Percentiles rank a stretch among this genome's conserved stretches.
These are phyloP conservation scores for Talaromyces sp. DNA, from an alignment of 2,329 filamentous ascomycete species.

Conservation along the genomic window DNA sequence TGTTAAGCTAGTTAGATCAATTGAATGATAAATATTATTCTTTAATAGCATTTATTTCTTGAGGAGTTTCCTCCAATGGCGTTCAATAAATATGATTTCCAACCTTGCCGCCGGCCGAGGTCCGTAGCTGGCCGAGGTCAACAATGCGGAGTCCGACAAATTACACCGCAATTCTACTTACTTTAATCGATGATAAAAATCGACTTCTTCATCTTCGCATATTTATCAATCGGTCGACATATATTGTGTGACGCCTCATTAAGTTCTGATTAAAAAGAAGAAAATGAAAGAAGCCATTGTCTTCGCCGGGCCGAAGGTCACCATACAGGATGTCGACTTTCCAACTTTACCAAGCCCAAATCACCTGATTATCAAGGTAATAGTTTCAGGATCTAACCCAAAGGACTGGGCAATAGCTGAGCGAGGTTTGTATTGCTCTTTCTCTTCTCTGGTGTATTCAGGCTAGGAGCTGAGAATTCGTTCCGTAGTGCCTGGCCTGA, in stretches of 20 bases:
- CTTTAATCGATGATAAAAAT: background rate
- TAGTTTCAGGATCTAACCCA: background rate
- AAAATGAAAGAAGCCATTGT: background rate
- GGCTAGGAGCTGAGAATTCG: background rate
- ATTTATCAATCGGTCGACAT: background rate
- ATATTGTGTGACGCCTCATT: background rate
- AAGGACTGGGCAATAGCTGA: background rate
- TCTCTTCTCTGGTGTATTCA: background rate
- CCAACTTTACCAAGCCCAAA: background rate
- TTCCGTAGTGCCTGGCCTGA: background rate
- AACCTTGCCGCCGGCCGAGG: background rate
- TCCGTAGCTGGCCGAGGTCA: background rate
- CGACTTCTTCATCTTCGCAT: background rate
- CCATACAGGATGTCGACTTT: background rate
- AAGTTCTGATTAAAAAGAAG: background rate
- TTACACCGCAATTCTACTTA: background rate
- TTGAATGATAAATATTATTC: too few species aligned
- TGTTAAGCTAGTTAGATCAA: too few species aligned
- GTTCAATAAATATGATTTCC: background rate
- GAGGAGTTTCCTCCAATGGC: background rate
- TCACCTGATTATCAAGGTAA: background rate
- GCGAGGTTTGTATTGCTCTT: background rate
- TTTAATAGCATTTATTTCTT: too few species aligned
- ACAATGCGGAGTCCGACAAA: background rate
- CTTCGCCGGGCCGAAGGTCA: background rate